A percentile compares a stretch with the other conserved stretches of the same genome.
Evolutionary conservation across 2,329 filamentous ascomycete genomes (phyloP).

Genomic region (Fusarium tricinctum): DNA sequence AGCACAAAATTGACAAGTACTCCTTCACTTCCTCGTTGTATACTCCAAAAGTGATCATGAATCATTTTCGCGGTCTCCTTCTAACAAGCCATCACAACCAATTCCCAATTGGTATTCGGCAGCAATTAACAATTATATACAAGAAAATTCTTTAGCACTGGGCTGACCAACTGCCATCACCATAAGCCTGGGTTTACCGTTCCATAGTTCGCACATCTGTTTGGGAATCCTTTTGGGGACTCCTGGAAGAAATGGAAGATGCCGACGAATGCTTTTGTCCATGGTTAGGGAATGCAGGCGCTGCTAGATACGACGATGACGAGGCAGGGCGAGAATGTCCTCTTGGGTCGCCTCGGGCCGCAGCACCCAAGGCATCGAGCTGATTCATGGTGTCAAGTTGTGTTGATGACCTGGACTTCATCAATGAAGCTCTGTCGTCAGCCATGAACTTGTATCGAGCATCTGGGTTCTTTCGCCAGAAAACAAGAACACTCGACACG

Average conservation of each 20-base stretch:
- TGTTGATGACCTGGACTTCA: conserved; percentile 83
- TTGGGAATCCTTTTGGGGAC: conserved; percentile 23
- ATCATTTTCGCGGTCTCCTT: not conserved
- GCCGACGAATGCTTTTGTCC: not conserved
- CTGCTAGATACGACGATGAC: conserved; percentile 19
- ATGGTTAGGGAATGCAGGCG: not conserved
- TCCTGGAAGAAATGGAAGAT: conserved; percentile 22
- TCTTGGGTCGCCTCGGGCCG: conserved; percentile 79
- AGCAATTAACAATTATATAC: not conserved
- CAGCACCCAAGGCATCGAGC: conserved; percentile 90
- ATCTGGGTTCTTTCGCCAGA: conserved; percentile 95
- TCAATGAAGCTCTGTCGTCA: conserved; percentile 95
- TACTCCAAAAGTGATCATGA: not conserved
- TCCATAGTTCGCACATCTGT: conserved; percentile 17
- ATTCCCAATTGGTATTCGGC: not conserved
- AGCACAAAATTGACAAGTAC: not conserved
- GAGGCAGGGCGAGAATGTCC: conserved; percentile 20
- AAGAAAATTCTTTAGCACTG: not conserved
- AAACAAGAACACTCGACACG: conserved; percentile 71
- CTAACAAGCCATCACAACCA: not conserved
- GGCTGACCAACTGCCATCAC: not conserved
- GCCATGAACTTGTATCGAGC: conserved; percentile 95
- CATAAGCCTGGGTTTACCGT: not conserved
- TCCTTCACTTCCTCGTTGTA: not conserved
- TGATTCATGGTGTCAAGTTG: conserved; percentile 83